A percentile compares a stretch with the other conserved stretches of the same genome.
These are phyloP conservation scores for Nevesoporus exiguus DNA, from an alignment of 768 basidiomycete genomes.

Conservation along the genomic window DNA sequence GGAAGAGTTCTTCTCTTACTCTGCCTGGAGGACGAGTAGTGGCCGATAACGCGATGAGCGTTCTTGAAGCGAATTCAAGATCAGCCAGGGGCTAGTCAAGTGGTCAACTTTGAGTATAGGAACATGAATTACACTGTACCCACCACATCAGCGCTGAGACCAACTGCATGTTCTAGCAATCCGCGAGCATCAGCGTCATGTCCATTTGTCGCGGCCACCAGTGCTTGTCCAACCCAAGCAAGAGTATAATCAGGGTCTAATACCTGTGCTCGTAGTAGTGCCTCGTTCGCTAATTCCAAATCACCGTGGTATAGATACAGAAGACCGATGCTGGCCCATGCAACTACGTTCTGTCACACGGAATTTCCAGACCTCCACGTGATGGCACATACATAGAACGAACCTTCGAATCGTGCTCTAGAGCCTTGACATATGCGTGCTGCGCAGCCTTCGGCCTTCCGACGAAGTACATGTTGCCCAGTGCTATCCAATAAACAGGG, in stretches of 20 bases:
- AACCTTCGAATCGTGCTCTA: constrained; percentile 86
- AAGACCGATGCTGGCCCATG: constrained; percentile 88
- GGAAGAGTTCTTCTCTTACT: constrained; percentile 51
- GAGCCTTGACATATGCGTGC: constrained; percentile 85
- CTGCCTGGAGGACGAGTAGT: constrained; percentile 17
- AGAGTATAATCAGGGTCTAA: constrained; percentile 86
- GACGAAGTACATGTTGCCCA: constrained; percentile 71
- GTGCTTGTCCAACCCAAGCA: constrained; percentile 89
- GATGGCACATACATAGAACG: constrained; percentile 11
- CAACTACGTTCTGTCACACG: constrained; percentile 53
- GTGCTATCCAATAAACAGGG: constrained; percentile 74
- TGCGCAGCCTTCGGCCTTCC: constrained; percentile 73
- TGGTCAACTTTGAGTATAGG: constrained; percentile 6
- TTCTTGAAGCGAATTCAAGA: constrained; percentile 64
- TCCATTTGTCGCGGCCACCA: constrained; percentile 60
- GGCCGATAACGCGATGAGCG: constrained; percentile 43
- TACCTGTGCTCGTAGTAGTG: constrained; percentile 83
- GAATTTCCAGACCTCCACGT: background rate
- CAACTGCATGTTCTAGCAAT: constrained; percentile 71
- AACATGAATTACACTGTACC: constrained; percentile 18
- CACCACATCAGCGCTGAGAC: constrained; percentile 56
- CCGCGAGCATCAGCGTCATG: constrained; percentile 60
- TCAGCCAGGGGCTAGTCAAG: constrained; percentile 71
- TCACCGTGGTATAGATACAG: constrained; percentile 81
- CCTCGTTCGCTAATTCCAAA: constrained; percentile 77